phyloP scores from a whole-genome alignment of 2,329 filamentous ascomycete species.

The Fusarium humuli region DNA sequence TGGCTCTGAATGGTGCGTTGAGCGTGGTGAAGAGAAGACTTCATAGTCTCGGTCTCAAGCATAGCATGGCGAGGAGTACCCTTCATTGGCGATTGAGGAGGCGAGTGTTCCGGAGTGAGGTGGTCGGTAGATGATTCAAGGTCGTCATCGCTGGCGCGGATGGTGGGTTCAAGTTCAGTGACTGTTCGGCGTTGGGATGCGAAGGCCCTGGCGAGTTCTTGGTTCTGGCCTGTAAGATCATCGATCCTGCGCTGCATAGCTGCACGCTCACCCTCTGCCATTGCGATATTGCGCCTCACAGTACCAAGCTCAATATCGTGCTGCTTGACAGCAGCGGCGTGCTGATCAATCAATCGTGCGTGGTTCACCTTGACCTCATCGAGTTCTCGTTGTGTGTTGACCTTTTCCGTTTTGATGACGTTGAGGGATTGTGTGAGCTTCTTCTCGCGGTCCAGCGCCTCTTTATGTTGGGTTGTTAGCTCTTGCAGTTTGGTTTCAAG shows the following conservation, averaged over 20 bases:
- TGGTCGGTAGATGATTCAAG: constrained; percentile 75
- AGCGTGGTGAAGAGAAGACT: constrained; percentile 92
- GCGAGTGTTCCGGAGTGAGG: constrained; percentile 87
- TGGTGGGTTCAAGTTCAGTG: constrained; percentile 71
- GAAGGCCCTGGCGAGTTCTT: constrained; percentile 87
- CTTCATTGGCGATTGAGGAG: constrained; percentile 90
- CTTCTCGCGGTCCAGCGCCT: constrained; percentile 84
- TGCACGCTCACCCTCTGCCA: constrained; percentile 82
- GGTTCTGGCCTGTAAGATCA: constrained; percentile 88
- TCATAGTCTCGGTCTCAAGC: constrained; percentile 95
- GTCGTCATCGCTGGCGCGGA: constrained; percentile 70
- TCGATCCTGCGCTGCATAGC: constrained; percentile 86
- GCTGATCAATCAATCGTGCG: constrained; percentile 83
- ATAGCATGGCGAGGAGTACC: constrained; percentile 89
- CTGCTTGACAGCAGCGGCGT: constrained; percentile 79
- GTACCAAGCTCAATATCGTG: constrained; percentile 90
- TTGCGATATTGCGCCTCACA: constrained; percentile 81
- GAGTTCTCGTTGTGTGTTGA: constrained; percentile 81
- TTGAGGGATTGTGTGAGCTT: constrained; percentile 81
- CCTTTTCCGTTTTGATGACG: constrained; percentile 78
- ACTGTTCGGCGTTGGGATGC: constrained; percentile 76
- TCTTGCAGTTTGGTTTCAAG: constrained; percentile 94
- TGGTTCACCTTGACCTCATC: constrained; percentile 88
- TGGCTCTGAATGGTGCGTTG: constrained; percentile 97
- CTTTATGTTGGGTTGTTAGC: constrained; percentile 76